Percentiles rank a stretch among this genome's conserved stretches.
Evolutionary conservation across 1,284 basidiomycete species (phyloP).

Genomic region (Rhodotorula sp.): DNA sequence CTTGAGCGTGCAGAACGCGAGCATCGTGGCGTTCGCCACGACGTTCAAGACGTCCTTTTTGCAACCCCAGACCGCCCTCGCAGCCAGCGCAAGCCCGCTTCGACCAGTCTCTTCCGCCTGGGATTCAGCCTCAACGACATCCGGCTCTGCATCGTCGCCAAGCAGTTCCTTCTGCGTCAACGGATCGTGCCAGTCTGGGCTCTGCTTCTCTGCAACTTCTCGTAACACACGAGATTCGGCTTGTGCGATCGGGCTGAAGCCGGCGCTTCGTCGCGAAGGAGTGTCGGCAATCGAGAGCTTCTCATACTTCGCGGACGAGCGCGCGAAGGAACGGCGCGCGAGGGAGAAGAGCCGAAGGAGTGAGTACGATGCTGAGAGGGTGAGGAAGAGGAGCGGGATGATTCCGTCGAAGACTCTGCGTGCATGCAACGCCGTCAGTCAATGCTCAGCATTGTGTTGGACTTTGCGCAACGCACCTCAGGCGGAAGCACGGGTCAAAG

Average conservation of each 20-base stretch:
- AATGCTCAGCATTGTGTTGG: too few relatives aligned
- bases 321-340: conserved; percentile 37
- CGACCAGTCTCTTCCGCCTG: conserved; percentile 3
- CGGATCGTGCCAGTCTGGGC: conserved; percentile 11
- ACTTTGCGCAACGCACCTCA: conserved; percentile 43
- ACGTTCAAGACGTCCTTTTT: conserved; percentile 28
- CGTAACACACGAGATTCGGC: conserved; percentile 7
- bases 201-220: conserved; percentile 17
- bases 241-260: conserved; percentile 13
- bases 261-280: conserved; percentile 21
- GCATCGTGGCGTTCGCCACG: neutral
- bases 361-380: conserved; percentile 41
- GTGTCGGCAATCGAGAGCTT: conserved; percentile 11
- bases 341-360: conserved; percentile 23
- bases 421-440: too few relatives aligned
- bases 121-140: conserved; percentile 22
- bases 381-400: conserved; percentile 45
- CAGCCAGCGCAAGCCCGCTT: neutral
- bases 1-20: neutral
- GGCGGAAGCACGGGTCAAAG: conserved; percentile 49
- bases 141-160: conserved; percentile 12
- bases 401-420: conserved; percentile 41
- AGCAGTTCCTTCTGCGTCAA: conserved; percentile 14
- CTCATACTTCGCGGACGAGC: conserved; percentile 15
- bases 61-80: conserved; percentile 21